Conservation (phyloP, 2,329 filamentous ascomycete genomes). For the Geosmithia putterillii region DNA sequence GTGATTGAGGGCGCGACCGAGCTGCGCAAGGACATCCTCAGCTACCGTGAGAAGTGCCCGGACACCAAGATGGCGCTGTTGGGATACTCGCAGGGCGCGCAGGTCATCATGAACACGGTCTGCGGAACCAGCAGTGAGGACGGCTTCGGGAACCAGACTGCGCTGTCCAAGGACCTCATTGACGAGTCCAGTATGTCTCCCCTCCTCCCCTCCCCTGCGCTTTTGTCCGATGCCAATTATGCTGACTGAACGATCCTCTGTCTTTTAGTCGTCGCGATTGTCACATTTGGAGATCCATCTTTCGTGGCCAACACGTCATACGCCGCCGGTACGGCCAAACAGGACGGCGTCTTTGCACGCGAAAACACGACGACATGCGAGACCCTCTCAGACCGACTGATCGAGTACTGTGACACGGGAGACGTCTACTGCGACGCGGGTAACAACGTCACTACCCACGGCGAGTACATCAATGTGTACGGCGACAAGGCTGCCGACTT, state of each 20-base stretch:
- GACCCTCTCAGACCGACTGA: slow-evolving; percentile 19
- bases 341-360: slow-evolving; percentile 24
- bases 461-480: slow-evolving; percentile 22
- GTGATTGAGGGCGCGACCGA: slow-evolving; percentile 18
- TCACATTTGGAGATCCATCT: slow-evolving; percentile 28
- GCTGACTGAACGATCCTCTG: neutral
- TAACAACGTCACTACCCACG: slow-evolving; percentile 14
- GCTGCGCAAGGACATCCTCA: slow-evolving; percentile 15
- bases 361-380: slow-evolving; percentile 20
- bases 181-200: slow-evolving; percentile 18
- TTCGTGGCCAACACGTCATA: slow-evolving; percentile 21
- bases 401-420: slow-evolving; percentile 27
- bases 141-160: slow-evolving; percentile 12
- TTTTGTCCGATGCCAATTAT: too few relatives aligned
- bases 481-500: slow-evolving; percentile 19
- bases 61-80: slow-evolving; percentile 25
- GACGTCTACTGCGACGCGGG: slow-evolving; percentile 27
- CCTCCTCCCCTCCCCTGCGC: too few relatives aligned
- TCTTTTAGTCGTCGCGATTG: slow-evolving; percentile 22
- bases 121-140: slow-evolving; percentile 21
- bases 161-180: slow-evolving; percentile 14
- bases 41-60: slow-evolving; percentile 22
- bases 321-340: slow-evolving; percentile 21
- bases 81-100: slow-evolving; percentile 28
- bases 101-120: slow-evolving; percentile 21